Conservation (phyloP, 2,329 filamentous ascomycete species). For the Phialocephala subalpina region DNA sequence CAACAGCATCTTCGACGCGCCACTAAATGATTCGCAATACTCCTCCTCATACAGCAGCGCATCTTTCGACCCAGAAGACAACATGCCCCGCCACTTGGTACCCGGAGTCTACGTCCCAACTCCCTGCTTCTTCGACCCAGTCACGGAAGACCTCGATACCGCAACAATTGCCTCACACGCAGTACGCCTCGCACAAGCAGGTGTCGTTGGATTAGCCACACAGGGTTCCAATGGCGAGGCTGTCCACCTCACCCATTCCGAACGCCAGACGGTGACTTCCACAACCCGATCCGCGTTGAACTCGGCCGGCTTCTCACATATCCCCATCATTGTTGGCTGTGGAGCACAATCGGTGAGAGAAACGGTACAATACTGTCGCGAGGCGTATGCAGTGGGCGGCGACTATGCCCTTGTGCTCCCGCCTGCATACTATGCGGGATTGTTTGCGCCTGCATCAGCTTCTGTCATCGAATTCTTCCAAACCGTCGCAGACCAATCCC, state of each 20-base stretch:
- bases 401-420: constrained; percentile 74
- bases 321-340: constrained; percentile 73
- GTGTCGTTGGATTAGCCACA: constrained; percentile 67
- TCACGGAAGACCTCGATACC: constrained; percentile 72
- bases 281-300: constrained; percentile 68
- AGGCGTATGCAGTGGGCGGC: constrained; percentile 68
- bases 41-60: constrained; percentile 54
- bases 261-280: constrained; percentile 65
- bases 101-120: constrained; percentile 77
- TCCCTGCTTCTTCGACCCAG: constrained; percentile 74
- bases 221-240: constrained; percentile 75
- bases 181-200: constrained; percentile 65
- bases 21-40: constrained; percentile 43
- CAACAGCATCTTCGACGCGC: constrained; percentile 45
- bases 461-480: constrained; percentile 67
- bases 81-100: constrained; percentile 49
- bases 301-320: constrained; percentile 60
- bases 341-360: constrained; percentile 72
- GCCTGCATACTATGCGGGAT: constrained; percentile 70
- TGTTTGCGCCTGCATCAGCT: constrained; percentile 62
- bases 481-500: constrained; percentile 70
- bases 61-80: constrained; percentile 44
- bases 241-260: constrained; percentile 68
- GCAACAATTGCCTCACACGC: constrained; percentile 57
- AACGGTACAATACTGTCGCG: constrained; percentile 68